These are phyloP conservation scores for Salix koriyanagi DNA, from an alignment of 345 rosid species.

Conservation along the genomic window DNA sequence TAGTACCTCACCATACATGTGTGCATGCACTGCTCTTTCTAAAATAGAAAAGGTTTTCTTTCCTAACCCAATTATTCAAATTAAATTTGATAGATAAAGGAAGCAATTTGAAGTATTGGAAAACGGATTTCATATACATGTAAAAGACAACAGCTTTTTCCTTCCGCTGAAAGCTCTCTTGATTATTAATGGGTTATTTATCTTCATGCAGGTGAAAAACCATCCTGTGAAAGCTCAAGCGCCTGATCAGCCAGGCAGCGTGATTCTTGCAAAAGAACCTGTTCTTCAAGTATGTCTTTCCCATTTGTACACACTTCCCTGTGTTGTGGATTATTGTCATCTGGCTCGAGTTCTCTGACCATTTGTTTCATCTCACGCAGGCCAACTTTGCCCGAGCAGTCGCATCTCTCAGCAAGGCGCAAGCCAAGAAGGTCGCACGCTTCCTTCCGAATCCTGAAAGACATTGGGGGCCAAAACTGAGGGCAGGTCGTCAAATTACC, in stretches of 20 bases:
- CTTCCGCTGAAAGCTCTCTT: background rate
- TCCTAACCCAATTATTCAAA: too few species aligned
- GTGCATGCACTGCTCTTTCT: background rate
- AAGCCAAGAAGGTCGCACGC: conserved; percentile 81
- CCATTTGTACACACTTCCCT: background rate
- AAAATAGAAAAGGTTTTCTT: too few species aligned
- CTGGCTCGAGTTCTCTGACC: conserved; percentile 1
- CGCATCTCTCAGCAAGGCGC: conserved; percentile 93
- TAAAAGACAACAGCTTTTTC: background rate
- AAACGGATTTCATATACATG: background rate
- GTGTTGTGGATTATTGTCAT: background rate
- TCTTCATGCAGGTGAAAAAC: conserved; percentile 58
- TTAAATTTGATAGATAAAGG: too few species aligned
- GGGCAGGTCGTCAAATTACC: conserved; percentile 95
- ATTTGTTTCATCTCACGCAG: conserved; percentile 30
- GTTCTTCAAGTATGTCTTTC: conserved; percentile 56
- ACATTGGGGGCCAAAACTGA: conserved; percentile 98
- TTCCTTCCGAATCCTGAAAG: conserved; percentile 97
- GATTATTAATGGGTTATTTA: background rate
- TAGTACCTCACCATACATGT: background rate
- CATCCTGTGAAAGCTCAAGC: conserved; percentile 92
- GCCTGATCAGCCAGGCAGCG: conserved; percentile 79
- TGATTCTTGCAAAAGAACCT: conserved; percentile 87
- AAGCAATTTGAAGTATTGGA: background rate
- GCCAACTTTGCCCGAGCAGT: conserved; percentile 86